These are phyloP conservation scores for Heliamphora pulchella DNA, from an alignment of 179 eudicot species.

Conservation along the genomic window DNA sequence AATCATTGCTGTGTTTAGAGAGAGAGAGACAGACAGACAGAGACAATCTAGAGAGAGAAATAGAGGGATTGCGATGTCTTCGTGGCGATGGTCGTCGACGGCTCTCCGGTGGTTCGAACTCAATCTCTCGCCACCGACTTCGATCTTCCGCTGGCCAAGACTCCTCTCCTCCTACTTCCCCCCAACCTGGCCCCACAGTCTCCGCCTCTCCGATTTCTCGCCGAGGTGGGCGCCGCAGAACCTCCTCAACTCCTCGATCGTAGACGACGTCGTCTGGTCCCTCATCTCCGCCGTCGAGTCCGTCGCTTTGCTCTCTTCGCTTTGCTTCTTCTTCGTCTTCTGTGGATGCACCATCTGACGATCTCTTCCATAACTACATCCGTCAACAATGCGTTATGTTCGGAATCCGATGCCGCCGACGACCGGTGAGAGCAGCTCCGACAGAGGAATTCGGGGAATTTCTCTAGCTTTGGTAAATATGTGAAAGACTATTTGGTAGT, in stretches of 20 bases:
- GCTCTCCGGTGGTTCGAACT: conserved; percentile 13
- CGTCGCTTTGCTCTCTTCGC: conserved; percentile 32
- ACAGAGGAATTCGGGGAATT: background rate
- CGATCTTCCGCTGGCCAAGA: conserved; percentile 27
- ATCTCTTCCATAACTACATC: background rate
- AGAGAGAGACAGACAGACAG: background rate
- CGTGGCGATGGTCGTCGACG: conserved; percentile 19
- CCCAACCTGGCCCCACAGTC: conserved; percentile 16
- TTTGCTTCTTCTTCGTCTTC: conserved; percentile 35
- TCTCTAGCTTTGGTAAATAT: background rate
- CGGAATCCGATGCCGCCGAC: background rate
- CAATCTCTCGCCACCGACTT: conserved; percentile 14
- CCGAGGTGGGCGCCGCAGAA: conserved; percentile 7
- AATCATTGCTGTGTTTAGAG: background rate
- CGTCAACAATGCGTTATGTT: background rate
- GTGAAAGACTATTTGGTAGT: background rate
- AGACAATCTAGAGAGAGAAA: background rate
- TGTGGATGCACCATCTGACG: conserved; percentile 30
- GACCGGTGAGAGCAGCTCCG: background rate
- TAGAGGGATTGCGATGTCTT: background rate
- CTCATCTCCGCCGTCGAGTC: conserved; percentile 34
- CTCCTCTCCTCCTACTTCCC: conserved; percentile 15
- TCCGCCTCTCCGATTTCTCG: background rate
- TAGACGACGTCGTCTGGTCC: conserved; percentile 29
- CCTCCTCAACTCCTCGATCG: conserved; percentile 21